These are phyloP conservation scores for Ascochyta koolunga DNA, from an alignment of 2,329 filamentous ascomycete species.

Conservation along the genomic window DNA sequence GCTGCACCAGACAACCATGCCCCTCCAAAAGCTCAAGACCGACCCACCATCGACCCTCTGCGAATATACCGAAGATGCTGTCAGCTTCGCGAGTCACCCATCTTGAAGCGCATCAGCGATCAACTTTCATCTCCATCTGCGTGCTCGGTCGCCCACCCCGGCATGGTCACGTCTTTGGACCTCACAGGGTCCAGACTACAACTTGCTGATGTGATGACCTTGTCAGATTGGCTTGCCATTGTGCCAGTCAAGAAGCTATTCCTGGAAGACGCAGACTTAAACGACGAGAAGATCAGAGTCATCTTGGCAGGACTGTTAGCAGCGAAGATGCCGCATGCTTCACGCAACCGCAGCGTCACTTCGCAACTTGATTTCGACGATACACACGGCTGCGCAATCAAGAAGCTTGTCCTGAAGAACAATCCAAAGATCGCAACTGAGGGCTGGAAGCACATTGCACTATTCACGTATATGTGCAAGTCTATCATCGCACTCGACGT, in stretches of 20 bases:
- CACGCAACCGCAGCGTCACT: slow-evolving; percentile 46
- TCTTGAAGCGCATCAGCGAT: slow-evolving; percentile 88
- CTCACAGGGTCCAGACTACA: slow-evolving; percentile 85
- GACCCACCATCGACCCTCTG: slow-evolving; percentile 87
- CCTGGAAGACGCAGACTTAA: slow-evolving; percentile 84
- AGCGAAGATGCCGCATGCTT: slow-evolving; percentile 69
- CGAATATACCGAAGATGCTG: slow-evolving; percentile 94
- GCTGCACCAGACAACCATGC: slow-evolving; percentile 28
- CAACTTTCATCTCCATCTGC: slow-evolving; percentile 78
- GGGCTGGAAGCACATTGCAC: slow-evolving; percentile 88
- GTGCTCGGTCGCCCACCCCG: slow-evolving; percentile 66
- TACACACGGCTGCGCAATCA: slow-evolving; percentile 68
- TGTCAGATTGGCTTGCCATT: slow-evolving; percentile 92
- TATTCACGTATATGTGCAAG: slow-evolving; percentile 89
- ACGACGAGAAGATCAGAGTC: slow-evolving; percentile 84
- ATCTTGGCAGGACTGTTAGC: slow-evolving; percentile 85
- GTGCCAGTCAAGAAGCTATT: slow-evolving; percentile 88
- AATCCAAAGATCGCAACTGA: slow-evolving; percentile 82
- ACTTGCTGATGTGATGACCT: slow-evolving; percentile 79
- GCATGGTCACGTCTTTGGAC: slow-evolving; percentile 82
- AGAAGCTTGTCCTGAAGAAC: slow-evolving; percentile 86
- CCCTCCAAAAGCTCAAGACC: slow-evolving; percentile 62
- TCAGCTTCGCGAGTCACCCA: slow-evolving; percentile 88
- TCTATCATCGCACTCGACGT: slow-evolving; percentile 86
- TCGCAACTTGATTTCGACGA: slow-evolving; percentile 12